These are phyloP conservation scores for Dendrobium huoshanense DNA, from an alignment of 106 monocot genomes.

Conservation along the genomic window DNA sequence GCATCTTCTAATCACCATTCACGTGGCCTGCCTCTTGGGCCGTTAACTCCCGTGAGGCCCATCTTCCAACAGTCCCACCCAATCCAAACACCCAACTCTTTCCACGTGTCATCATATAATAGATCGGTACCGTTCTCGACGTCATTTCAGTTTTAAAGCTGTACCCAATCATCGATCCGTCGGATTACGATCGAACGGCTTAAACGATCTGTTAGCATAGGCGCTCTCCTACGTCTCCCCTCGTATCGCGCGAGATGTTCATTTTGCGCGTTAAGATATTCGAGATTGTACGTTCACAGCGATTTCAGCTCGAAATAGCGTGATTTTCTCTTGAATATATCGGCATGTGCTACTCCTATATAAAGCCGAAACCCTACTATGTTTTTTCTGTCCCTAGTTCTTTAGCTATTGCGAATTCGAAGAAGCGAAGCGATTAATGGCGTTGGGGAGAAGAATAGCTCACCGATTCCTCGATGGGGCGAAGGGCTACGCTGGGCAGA, in stretches of 20 bases:
- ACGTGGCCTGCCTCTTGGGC: too few species aligned
- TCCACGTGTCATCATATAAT: too few species aligned
- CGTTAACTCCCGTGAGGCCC: too few species aligned
- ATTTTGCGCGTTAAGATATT: too few species aligned
- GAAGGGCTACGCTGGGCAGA: constrained; percentile 3
- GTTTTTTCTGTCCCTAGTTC: neutral
- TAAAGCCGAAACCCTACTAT: neutral
- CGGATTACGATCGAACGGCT: neutral
- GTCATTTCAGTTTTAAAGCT: neutral
- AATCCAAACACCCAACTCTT: too few species aligned
- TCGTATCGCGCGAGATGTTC: constrained; percentile 1
- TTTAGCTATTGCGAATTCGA: neutral
- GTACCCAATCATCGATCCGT: neutral
- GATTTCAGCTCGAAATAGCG: neutral
- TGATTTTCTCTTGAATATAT: neutral
- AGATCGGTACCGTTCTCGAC: too few species aligned
- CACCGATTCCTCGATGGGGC: constrained; percentile 4
- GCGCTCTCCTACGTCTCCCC: neutral
- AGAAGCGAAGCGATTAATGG: neutral
- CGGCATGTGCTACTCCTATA: neutral
- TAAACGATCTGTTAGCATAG: neutral
- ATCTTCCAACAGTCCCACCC: too few species aligned
- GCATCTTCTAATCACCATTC: too few species aligned
- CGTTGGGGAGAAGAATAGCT: neutral
- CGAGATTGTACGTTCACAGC: neutral